Base-by-base conservation (phyloP, 192 early-diverging fungal genomes). In the Geranomyces michiganensis region DNA sequence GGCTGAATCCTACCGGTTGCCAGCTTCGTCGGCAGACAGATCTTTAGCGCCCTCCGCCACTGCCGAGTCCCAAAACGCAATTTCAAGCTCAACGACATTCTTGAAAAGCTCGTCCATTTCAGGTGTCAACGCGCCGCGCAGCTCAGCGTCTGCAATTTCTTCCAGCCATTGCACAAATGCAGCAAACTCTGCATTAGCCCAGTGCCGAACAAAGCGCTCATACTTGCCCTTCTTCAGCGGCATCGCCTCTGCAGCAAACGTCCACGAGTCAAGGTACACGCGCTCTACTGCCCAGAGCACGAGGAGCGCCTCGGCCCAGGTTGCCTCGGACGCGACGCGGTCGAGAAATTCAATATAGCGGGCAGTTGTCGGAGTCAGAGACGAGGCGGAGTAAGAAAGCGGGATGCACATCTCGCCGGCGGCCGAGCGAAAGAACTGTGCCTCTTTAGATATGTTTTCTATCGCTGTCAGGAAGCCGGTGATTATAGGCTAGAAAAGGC, bases 201-300 rank as follows among this genome's bases (percentile, higher is more conserved):
- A 74, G 43, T 74, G 53, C 8, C 32, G 46, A n/a, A 74, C 61
- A 41, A 74, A 74, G 5, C 15, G n/a, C 21, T 61, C 53, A 31
- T 68, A 74, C 73, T 59, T 74, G 60, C 68, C 68, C 32, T 33
- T 19, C 17, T 44, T 65, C 58, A 74, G 29, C 46, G 73, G 65
- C 31, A 59, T 51, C 0, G 12, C 8, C 36, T 74, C 73, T 4
- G 56, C 56, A 1, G 73, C 73, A 49, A 51, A 74, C 53, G 66
- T 43, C 73, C 73, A 74, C 0, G 73, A 74, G 45, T 74, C 73
- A 9, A 74, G 59, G 31, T 74, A 74, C 1, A 74, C 65, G 44
- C 30, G 56, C 45, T 74, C 73, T 12, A 58, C 73, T 5, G 66
- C 66, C 73, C 73, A 74, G 55, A 67, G 13, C 5, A 45, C 60